A percentile compares a stretch with the other conserved stretches of the same genome.
These are phyloP conservation scores for Stachybotrys echinatus DNA, from an alignment of 2,329 filamentous ascomycete species.

Conservation along the genomic window DNA sequence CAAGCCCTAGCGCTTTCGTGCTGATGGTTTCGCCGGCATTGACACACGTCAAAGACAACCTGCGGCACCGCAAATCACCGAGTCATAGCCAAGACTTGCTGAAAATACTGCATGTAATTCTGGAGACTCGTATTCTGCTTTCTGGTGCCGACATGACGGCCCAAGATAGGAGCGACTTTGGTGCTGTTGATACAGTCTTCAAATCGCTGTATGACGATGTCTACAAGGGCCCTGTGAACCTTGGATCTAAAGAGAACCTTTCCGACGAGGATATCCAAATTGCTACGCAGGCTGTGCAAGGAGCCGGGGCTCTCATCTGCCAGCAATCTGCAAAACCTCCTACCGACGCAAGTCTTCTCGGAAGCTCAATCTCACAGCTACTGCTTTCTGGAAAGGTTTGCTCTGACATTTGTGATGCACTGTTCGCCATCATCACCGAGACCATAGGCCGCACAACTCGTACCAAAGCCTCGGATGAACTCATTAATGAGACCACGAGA, in stretches of 20 bases:
- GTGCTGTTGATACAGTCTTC: constrained; percentile 29
- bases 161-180: constrained; percentile 32
- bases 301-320: constrained; percentile 38
- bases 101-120: constrained; percentile 43
- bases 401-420: constrained; percentile 29
- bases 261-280: constrained; percentile 33
- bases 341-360: constrained; percentile 1
- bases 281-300: constrained; percentile 38
- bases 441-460: constrained; percentile 13
- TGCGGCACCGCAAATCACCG: constrained; percentile 44
- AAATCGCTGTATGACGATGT: constrained; percentile 37
- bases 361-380: constrained; percentile 10
- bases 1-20: constrained; percentile 42
- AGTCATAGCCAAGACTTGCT: constrained; percentile 48
- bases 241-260: constrained; percentile 17
- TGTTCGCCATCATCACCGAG: constrained; percentile 23
- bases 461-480: constrained; percentile 21
- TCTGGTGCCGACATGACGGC: constrained; percentile 23
- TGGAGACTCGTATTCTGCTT: constrained; percentile 40
- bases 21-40: constrained; percentile 40
- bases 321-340: constrained; percentile 26
- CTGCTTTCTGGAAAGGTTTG: constrained; percentile 29
- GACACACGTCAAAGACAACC: constrained; percentile 43
- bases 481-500: constrained; percentile 35
- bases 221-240: constrained; percentile 31